Base-by-base conservation (phyloP, 1,284 basidiomycete genomes). In the Prillingera fragicola region DNA sequence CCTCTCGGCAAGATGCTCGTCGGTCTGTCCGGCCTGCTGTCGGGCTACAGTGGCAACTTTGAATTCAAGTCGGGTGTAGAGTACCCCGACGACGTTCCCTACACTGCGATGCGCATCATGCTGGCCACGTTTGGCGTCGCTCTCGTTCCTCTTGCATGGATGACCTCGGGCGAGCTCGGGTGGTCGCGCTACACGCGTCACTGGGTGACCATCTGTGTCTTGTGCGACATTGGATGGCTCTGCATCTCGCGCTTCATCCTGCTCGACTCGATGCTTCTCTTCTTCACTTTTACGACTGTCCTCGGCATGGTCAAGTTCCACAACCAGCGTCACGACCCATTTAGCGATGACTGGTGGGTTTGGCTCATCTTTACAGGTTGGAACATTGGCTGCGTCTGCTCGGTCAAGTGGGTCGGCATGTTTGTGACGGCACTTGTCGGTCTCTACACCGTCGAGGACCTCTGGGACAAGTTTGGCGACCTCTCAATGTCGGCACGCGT, bases 1-100 rank as follows among this genome's bases (percentile, higher is more conserved):
- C 94, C 94, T 1, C 78, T 98, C 26, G 94, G 95, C 18, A 98
- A 98, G 77, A 97, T 98, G 90, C 79, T 98, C 44, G 94, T 98
- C 42, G 94, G 90, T 5, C 78, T 98, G 15, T 89, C 85, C 3
- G 94, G 95, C 18, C 75, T 91, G 41, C 72, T 98, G 50, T 79
- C 88, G 5, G 94, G 95, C 35, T 98, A 96, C 69, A 80, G 92
- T 56, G 94, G 94, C 15, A 70, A 75, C 19, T 98, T 88, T 61
- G 94, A 96, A 50, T 98, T 96, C 77, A 90, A 94, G 70, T 92
- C 88, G 46, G 95, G 94, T 3, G 82, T 80, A 48, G 73, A 73
- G 34, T 98, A 98, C 68, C 88, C 91, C 0, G 79, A 80, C 3
- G 77, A 76, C 45, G 87, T 97, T 25, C 92, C 92, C 1, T 97